A percentile compares a stretch with the other conserved stretches of the same genome.
Evolutionary conservation across 2,329 filamentous ascomycete species (phyloP).

Genomic region (Penicillium freii): DNA sequence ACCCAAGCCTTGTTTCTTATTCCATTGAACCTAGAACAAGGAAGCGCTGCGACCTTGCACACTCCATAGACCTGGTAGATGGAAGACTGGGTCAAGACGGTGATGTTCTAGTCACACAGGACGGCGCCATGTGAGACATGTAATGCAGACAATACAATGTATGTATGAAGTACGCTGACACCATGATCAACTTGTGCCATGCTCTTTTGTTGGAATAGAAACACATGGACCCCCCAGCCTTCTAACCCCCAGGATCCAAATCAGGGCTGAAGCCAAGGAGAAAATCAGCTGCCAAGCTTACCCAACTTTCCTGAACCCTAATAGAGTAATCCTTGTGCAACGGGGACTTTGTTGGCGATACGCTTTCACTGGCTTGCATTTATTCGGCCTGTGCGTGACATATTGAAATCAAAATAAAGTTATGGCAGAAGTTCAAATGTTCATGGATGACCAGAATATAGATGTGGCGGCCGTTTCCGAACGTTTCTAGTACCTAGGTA

Average conservation of each 20-base stretch:
- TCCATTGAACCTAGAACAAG: background rate
- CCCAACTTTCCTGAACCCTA: constrained; percentile 28
- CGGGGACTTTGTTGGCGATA: constrained; percentile 35
- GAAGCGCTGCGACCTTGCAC: constrained; percentile 16
- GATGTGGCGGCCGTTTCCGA: background rate
- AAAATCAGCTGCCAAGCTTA: constrained; percentile 25
- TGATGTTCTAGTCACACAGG: constrained; percentile 16
- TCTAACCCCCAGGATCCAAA: background rate
- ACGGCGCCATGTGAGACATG: constrained; percentile 30
- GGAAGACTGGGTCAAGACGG: constrained; percentile 15
- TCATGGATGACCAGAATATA: background rate
- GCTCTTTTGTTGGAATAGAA: constrained; percentile 5
- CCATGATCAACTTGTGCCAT: constrained; percentile 5
- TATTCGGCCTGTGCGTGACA: constrained; percentile 16
- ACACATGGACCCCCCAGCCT: constrained; percentile 4
- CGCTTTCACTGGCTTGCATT: constrained; percentile 25
- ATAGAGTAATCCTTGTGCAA: constrained; percentile 19
- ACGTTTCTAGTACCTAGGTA: background rate
- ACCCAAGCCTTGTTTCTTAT: constrained; percentile 1
- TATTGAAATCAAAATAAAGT: background rate
- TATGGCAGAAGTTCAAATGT: background rate
- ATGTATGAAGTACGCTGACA: constrained; percentile 9
- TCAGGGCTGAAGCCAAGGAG: constrained; percentile 6
- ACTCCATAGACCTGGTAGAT: constrained; percentile 21
- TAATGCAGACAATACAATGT: constrained; percentile 21